Base-by-base conservation (phyloP, 139 green algal species). In the Protoeuglena noctilucae region DNA sequence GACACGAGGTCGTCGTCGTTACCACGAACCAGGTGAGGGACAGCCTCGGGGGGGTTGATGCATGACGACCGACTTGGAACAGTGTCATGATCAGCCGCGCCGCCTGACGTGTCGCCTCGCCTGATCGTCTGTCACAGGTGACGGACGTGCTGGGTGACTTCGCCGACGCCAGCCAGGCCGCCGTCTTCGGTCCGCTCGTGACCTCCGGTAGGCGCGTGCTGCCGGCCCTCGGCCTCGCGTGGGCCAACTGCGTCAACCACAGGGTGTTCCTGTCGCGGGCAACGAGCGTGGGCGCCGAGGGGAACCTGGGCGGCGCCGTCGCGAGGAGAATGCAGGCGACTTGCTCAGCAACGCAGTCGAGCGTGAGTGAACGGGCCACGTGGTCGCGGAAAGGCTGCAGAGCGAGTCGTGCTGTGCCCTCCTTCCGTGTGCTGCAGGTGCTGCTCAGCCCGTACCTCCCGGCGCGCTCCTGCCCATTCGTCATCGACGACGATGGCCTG, bases 201-300 rank as follows among this genome's bases (percentile, higher is more conserved):
- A 69, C 69, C 14, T 68, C 61, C 0, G 80, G 79, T 0, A 54
- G 78, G 5, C 53, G 63, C 2, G 67, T 89, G 40, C 31, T 78
- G 31, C 81, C 80, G 3, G 72, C 81, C 0, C 62, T 89, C 27
- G 80, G 80, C 7, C 62, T 91, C 45, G 70, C 75, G 2, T 89
- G 80, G 80, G 57, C 78, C 12, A 81, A 80, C 69, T 89, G 80
- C 63, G 61, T 89, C 23, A 81, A 71, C 51, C 63, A 45, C 28
- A 68, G 80, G 27, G 26, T 89, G 1, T 84, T 89, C 52, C 61
- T 76, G 7, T 65, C 69, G 1, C 62, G 70, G 24, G n/a, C n/a
- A n/a, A n/a, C n/a, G n/a, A n/a, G n/a, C n/a, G n/a, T n/a, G n/a
- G n/a, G n/a, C n/a, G n/a, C n/a, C n/a, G n/a, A n/a, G n/a, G n/a